Evolutionary conservation across 768 basidiomycete species (phyloP).

Genomic region (Peribolospora baueri): DNA sequence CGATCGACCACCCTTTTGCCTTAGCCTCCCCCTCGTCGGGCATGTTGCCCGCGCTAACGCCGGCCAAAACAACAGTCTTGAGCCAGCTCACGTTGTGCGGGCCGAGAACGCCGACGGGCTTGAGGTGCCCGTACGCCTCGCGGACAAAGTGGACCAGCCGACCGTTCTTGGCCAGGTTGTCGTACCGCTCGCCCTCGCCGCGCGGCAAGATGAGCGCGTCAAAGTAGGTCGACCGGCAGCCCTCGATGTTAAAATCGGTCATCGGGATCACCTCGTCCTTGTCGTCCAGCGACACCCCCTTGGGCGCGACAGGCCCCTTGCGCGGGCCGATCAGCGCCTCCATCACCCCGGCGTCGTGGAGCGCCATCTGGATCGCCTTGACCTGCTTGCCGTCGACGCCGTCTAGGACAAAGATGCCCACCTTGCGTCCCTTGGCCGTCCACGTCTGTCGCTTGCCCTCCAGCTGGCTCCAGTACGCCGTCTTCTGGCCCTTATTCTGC

Average conservation of each 20-base stretch:
- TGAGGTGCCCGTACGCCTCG: slow-evolving; percentile 68
- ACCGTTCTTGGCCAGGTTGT: slow-evolving; percentile 37
- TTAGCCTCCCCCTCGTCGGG: slow-evolving; percentile 15
- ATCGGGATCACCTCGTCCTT: slow-evolving; percentile 19
- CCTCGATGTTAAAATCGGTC: slow-evolving; percentile 48
- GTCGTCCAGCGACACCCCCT: slow-evolving; percentile 10
- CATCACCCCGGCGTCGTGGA: slow-evolving; percentile 32
- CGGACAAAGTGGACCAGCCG: slow-evolving; percentile 57
- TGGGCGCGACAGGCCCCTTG: slow-evolving; percentile 28
- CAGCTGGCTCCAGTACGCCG: slow-evolving; percentile 29
- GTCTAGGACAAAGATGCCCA: slow-evolving; percentile 52
- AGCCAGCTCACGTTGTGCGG: slow-evolving; percentile 20
- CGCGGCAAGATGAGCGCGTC: slow-evolving; percentile 60
- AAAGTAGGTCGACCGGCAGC: slow-evolving; percentile 53
- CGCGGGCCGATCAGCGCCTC: slow-evolving; percentile 42
- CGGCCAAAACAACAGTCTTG: slow-evolving; percentile 20
- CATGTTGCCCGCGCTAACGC: slow-evolving; percentile 15
- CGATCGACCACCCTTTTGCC: slow-evolving; percentile 5
- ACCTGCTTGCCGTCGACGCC: slow-evolving; percentile 44
- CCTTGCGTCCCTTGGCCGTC: slow-evolving; percentile 32
- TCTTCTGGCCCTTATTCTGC: slow-evolving; percentile 34
- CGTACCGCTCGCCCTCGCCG: slow-evolving; percentile 30
- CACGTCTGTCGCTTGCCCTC: slow-evolving; percentile 13
- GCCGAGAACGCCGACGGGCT: slow-evolving; percentile 54
- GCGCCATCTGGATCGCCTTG: slow-evolving; percentile 30